Evolutionary conservation across 768 basidiomycete genomes (phyloP).

Genomic region (Mycena crocata): DNA sequence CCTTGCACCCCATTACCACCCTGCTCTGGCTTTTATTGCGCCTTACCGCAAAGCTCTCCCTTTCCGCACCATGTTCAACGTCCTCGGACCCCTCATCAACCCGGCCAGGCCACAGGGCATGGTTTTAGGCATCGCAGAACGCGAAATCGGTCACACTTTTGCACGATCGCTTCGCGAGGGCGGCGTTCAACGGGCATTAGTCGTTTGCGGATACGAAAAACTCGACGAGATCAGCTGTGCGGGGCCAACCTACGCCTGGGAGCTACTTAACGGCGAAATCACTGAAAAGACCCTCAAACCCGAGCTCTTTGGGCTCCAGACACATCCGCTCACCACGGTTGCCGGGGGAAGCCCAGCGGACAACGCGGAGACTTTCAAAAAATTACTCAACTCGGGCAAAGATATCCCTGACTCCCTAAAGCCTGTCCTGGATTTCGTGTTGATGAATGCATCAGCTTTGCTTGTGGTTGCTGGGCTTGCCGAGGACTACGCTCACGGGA

Average conservation of each 20-base stretch:
- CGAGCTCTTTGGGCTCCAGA: conserved; percentile 79
- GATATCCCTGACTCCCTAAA: conserved; percentile 66
- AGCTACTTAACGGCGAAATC: conserved; percentile 77
- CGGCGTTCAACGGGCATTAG: conserved; percentile 85
- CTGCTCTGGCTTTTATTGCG: conserved; percentile 81
- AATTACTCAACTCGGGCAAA: conserved; percentile 69
- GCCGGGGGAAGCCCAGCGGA: conserved; percentile 79
- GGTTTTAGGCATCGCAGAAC: conserved; percentile 91
- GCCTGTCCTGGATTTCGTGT: conserved; percentile 86
- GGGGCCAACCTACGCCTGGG: conserved; percentile 89
- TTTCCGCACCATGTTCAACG: conserved; percentile 97
- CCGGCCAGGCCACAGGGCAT: conserved; percentile 88
- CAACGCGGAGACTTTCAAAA: conserved; percentile 81
- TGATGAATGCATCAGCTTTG: conserved; percentile 91
- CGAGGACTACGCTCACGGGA: conserved; percentile 75
- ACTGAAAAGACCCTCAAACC: conserved; percentile 73
- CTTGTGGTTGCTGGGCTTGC: conserved; percentile 88
- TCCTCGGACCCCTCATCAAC: conserved; percentile 94
- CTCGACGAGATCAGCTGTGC: conserved; percentile 97
- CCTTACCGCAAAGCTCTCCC: conserved; percentile 89
- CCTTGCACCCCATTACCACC: conserved; percentile 94
- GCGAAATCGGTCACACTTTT: conserved; percentile 83
- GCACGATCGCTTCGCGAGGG: conserved; percentile 78
- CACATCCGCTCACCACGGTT: conserved; percentile 78
- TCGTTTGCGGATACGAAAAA: conserved; percentile 93